phyloP scores from a whole-genome alignment of 345 rosid species.

The Angophora floribunda region DNA sequence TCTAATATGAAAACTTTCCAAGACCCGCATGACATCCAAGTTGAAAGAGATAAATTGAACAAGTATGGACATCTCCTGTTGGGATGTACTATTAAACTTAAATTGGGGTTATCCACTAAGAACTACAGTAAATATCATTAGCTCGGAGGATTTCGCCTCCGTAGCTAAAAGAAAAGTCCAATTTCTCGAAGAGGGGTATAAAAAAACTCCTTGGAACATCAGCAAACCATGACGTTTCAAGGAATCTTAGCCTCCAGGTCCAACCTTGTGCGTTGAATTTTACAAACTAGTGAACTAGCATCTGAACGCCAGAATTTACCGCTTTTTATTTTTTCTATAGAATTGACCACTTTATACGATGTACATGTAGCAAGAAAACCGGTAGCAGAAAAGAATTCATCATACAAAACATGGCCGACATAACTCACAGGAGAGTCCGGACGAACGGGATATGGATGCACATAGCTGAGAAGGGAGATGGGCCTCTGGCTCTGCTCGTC shows the following conservation, averaged over 20 bases:
- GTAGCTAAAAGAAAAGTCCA: neutral
- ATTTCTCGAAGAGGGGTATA: neutral
- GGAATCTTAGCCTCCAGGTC: neutral
- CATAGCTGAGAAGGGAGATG: slow-evolving; percentile 17
- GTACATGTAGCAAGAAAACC: neutral
- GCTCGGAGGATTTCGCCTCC: neutral
- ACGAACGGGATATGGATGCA: slow-evolving; percentile 18
- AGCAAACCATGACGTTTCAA: too few relatives aligned
- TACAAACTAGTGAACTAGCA: neutral
- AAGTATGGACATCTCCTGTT: too few relatives aligned
- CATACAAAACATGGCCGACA: neutral
- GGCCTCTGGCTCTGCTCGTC: slow-evolving; percentile 16
- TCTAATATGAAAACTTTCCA: too few relatives aligned
- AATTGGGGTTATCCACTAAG: too few relatives aligned
- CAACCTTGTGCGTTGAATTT: neutral
- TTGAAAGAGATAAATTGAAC: too few relatives aligned
- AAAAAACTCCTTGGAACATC: neutral
- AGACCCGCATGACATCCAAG: too few relatives aligned
- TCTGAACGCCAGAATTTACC: neutral
- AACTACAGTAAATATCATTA: neutral
- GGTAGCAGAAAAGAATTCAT: neutral
- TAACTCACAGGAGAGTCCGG: neutral
- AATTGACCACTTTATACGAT: neutral
- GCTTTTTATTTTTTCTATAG: neutral
- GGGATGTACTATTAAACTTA: too few relatives aligned